Conservation (phyloP, 2,329 filamentous ascomycete species). For the Fusarium aywerte region DNA sequence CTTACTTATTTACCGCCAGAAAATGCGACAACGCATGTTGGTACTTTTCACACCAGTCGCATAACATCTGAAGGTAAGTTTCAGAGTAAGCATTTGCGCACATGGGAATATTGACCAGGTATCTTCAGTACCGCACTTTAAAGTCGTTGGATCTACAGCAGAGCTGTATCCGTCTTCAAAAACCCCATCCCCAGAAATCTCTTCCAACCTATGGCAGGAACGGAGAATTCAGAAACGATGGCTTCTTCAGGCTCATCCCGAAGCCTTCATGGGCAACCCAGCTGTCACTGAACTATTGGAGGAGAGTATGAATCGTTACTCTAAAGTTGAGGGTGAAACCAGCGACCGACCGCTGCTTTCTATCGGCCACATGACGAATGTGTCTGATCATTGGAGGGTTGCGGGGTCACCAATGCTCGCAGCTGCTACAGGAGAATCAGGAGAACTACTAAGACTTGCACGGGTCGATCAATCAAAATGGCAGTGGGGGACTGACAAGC, state of each 20-base stretch:
- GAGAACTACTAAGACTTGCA: constrained; percentile 67
- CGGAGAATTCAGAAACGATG: constrained; percentile 58
- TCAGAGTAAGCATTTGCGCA: constrained; percentile 13
- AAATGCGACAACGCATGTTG: constrained; percentile 40
- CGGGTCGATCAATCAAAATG: constrained; percentile 62
- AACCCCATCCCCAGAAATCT: constrained; percentile 33
- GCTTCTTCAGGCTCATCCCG: constrained; percentile 63
- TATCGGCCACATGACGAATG: constrained; percentile 64
- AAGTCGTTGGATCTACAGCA: constrained; percentile 48
- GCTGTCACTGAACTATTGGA: constrained; percentile 49
- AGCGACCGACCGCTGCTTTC: constrained; percentile 58
- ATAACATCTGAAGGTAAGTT: constrained; percentile 45
- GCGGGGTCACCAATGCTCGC: constrained; percentile 55
- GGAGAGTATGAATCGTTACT: constrained; percentile 52
- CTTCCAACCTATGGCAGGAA: constrained; percentile 47
- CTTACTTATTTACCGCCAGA: constrained; percentile 48
- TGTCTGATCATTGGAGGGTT: constrained; percentile 45
- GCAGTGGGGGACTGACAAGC: constrained; percentile 63
- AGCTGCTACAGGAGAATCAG: constrained; percentile 65
- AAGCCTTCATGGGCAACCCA: constrained; percentile 57
- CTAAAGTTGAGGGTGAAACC: constrained; percentile 42
- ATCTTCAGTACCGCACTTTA: constrained; percentile 48
- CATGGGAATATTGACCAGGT: constrained; percentile 5
- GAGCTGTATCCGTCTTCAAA: constrained; percentile 52
- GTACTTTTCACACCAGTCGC: constrained; percentile 48